Evolutionary conservation across 108 stramenopile species (phyloP), one percentile per base, ranked within the genome.

Genomic region (Cyclotella choctawhatcheeana): DNA sequence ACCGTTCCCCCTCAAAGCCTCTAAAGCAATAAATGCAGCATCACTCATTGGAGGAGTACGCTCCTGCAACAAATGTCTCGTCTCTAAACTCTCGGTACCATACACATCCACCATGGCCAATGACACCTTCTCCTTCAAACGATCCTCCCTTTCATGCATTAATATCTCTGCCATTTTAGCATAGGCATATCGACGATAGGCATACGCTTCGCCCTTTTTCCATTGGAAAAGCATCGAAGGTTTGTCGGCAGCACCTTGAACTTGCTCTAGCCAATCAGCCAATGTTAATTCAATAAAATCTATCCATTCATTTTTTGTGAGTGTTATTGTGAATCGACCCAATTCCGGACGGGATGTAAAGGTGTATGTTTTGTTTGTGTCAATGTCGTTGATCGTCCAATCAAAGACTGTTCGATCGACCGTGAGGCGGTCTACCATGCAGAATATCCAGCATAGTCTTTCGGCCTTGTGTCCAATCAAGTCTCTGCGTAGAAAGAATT

Each of bases 231-330:
- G 6, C 14, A 47, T 31, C n/a, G 74, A 79, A 44, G 82, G 59
- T 58, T 74, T 87, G 51, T 58, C 68, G 0, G 88, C 75, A 18
- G 90, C 90, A 29, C 90, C 88, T 53, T 91, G 83, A 12, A 91
- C 90, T 77, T 91, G 90, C 53, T 91, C 90, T 22, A 91, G 61
- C 90, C 90, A 91, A 82, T 91, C 90, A 3, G 88, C 88, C 44
- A 91, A 47, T 5, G 83, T 82, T 29, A 91, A 73, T 67, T 88
- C 88, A 25, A 91, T 64, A 67, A 91, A 91, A 65, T 89, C 88
- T 3, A 89, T 58, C 86, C 87, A 89, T 76, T 91, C 90, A 14
- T 84, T 73, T 65, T 86, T 77, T 44, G 43, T 74, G 7, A 91
- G 61, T 18, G 44, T 55, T 20, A 91, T 84, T 43, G 48, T 67